These are phyloP conservation scores for Sanghuangporus sanghuang DNA, from an alignment of 1,284 basidiomycete genomes.

Conservation along the genomic window DNA sequence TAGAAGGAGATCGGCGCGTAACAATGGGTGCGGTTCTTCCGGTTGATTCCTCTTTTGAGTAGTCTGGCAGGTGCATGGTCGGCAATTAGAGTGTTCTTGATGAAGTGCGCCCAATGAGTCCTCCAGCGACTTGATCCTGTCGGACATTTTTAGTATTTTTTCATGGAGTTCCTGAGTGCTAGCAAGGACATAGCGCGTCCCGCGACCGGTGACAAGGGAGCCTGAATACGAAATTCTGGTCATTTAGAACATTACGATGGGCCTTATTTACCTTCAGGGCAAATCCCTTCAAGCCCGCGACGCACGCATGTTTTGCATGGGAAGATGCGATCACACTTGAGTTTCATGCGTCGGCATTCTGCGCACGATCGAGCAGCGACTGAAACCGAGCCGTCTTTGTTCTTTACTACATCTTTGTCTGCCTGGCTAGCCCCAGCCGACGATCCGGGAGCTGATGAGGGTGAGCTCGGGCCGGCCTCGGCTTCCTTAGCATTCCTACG, in stretches of 20 bases:
- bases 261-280: conserved; percentile 8
- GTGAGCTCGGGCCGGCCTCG: not conserved
- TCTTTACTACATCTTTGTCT: not conserved
- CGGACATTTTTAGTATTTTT: conserved; percentile 19
- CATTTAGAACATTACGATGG: not conserved
- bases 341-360: conserved; percentile 10
- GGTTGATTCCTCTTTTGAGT: not conserved
- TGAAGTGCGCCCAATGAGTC: conserved; percentile 3
- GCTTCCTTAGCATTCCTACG: not conserved
- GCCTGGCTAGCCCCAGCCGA: not conserved
- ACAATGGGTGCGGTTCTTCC: conserved; percentile 20
- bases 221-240: not conserved
- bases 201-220: not conserved
- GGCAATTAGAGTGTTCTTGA: conserved; percentile 4
- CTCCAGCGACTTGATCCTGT: conserved; percentile 12
- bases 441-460: not conserved
- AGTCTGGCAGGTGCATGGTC: not conserved
- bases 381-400: not conserved
- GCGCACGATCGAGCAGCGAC: not conserved
- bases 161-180: conserved; percentile 22
- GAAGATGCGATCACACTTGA: conserved; percentile 8
- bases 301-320: conserved; percentile 11
- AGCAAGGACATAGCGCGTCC: conserved; percentile 19
- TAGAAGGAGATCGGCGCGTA: conserved; percentile 22
- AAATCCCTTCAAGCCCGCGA: conserved; percentile 7